These are phyloP conservation scores for Phytophthora palmivora DNA, from an alignment of 352 stramenopile species.

Conservation along the genomic window DNA sequence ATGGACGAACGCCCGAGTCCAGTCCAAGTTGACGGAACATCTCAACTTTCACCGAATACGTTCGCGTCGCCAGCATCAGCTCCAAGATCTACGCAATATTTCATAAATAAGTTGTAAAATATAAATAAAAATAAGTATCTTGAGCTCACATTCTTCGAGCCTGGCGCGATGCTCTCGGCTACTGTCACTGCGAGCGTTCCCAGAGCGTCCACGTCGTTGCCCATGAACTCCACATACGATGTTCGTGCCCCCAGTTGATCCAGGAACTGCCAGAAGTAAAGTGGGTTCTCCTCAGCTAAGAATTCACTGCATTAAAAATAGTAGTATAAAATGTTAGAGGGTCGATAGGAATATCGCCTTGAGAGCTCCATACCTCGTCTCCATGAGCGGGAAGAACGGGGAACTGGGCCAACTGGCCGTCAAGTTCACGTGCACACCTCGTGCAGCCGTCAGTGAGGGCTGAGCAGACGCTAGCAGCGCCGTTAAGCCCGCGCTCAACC, in stretches of 20 bases:
- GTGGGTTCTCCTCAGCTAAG: slow-evolving; percentile 80
- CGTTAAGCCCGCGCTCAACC: slow-evolving; percentile 23
- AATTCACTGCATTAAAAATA: slow-evolving; percentile 62
- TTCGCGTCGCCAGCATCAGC: slow-evolving; percentile 76
- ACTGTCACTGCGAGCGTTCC: slow-evolving; percentile 57
- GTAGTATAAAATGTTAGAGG: slow-evolving; percentile 3
- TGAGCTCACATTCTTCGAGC: slow-evolving; percentile 62
- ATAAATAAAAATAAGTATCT: slow-evolving; percentile 10
- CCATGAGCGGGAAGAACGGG: slow-evolving; percentile 58
- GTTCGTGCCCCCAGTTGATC: slow-evolving; percentile 50
- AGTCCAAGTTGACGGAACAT: slow-evolving; percentile 84
- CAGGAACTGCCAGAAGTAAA: slow-evolving; percentile 82
- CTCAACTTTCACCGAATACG: slow-evolving; percentile 84
- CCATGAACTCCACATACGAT: slow-evolving; percentile 41
- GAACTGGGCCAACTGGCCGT: slow-evolving; percentile 72
- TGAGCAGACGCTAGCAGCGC: slow-evolving; percentile 29
- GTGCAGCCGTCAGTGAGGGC: slow-evolving; percentile 27
- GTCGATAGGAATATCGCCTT: too few relatives aligned
- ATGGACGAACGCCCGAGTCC: slow-evolving; percentile 71
- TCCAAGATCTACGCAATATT: slow-evolving; percentile 78
- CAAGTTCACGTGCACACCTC: slow-evolving; percentile 60
- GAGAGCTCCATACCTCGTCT: slow-evolving; percentile 50
- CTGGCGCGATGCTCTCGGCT: slow-evolving; percentile 64
- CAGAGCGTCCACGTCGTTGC: slow-evolving; percentile 55
- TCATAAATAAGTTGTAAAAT: slow-evolving; percentile 6